Conservation (phyloP, 345 rosid genomes). For the Arabidopsis suecica region DNA sequence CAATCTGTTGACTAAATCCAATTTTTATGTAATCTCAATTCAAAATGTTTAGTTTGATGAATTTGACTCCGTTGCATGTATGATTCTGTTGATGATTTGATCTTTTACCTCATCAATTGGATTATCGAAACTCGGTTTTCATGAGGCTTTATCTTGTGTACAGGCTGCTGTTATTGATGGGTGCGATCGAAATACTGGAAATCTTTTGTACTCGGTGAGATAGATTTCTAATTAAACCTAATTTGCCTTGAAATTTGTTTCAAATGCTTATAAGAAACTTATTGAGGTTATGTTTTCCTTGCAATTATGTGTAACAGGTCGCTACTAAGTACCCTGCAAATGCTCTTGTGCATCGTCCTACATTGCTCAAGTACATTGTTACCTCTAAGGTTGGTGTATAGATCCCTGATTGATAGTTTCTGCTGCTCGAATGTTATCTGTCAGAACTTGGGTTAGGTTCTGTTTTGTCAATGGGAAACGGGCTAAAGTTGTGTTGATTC, state of each 20-base stretch:
- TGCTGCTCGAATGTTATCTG: neutral
- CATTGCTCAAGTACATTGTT: constrained; percentile 65
- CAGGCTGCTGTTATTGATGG: constrained; percentile 92
- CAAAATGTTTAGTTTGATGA: constrained; percentile 6
- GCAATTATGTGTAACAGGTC: constrained; percentile 55
- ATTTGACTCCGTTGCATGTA: constrained; percentile 13
- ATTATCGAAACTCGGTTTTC: neutral
- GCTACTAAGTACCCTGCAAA: constrained; percentile 80
- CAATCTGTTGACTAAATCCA: constrained; percentile 13
- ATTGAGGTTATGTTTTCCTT: constrained; percentile 7
- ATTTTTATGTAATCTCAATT: neutral
- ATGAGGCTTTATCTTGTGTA: constrained; percentile 21
- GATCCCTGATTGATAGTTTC: neutral
- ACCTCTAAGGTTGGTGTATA: constrained; percentile 61
- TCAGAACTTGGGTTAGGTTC: neutral
- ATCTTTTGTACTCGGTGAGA: constrained; percentile 80
- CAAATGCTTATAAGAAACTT: neutral
- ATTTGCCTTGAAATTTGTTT: neutral
- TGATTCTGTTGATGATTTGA: neutral
- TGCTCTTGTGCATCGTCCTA: constrained; percentile 83
- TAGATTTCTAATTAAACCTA: constrained; percentile 7
- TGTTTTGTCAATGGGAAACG: constrained; percentile 5
- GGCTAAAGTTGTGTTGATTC: constrained; percentile 18
- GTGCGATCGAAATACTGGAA: constrained; percentile 77
- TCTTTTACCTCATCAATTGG: neutral